Evolutionary conservation across 345 rosid genomes (phyloP).

Genomic region (Aethionema arabicum): DNA sequence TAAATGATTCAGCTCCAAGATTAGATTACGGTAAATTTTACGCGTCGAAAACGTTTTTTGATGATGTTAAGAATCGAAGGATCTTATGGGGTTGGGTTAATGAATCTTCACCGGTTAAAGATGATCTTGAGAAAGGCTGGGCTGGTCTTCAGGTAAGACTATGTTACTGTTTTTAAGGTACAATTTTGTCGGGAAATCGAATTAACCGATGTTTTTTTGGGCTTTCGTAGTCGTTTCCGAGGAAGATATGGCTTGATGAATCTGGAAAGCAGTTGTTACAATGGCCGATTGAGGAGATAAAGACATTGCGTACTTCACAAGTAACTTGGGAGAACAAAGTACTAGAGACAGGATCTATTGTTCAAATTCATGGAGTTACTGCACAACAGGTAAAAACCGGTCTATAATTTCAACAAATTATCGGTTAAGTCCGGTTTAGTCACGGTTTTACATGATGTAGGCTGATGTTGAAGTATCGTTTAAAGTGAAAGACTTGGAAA

Average conservation of each 20-base stretch:
- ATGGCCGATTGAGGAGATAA: slow-evolving; percentile 67
- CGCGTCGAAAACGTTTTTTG: slow-evolving; percentile 73
- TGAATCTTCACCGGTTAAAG: slow-evolving; percentile 45
- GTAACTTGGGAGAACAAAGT: slow-evolving; percentile 33
- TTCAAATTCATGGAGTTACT: slow-evolving; percentile 52
- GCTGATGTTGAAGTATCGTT: slow-evolving; percentile 78
- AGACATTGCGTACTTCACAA: slow-evolving; percentile 44
- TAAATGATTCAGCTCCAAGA: slow-evolving; percentile 44
- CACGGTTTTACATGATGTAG: slow-evolving; percentile 31
- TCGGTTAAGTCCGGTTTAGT: too few relatives aligned
- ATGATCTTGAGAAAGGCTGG: slow-evolving; percentile 39
- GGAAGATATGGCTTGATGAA: slow-evolving; percentile 49
- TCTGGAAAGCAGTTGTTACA: slow-evolving; percentile 58
- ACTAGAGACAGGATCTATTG: slow-evolving; percentile 41
- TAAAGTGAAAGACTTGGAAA: slow-evolving; percentile 38
- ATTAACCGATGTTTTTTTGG: background rate
- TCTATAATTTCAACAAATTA: background rate
- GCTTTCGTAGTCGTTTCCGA: slow-evolving; percentile 58
- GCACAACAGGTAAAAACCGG: slow-evolving; percentile 45
- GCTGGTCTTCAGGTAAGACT: slow-evolving; percentile 37
- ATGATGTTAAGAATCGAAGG: slow-evolving; percentile 47
- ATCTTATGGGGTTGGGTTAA: slow-evolving; percentile 73
- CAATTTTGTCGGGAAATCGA: background rate
- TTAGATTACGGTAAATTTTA: slow-evolving; percentile 74
- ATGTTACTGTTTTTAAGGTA: too few relatives aligned